Evolutionary conservation across 1,139 yeast genomes (phyloP), one percentile per base, ranked within the genome.

Genomic region (Fermentozyma sake): DNA sequence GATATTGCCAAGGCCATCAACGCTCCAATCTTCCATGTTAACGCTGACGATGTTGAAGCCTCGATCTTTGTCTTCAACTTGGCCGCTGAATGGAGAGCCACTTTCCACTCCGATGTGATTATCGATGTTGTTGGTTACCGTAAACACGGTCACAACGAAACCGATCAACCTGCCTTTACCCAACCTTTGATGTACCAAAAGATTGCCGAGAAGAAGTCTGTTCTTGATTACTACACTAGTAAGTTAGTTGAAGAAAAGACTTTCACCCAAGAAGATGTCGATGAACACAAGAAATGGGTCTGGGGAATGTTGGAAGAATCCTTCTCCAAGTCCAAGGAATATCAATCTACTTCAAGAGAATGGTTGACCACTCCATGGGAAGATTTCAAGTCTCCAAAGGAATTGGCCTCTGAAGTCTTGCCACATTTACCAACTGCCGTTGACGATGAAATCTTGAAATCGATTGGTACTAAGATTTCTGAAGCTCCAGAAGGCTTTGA

Each of bases 311-410:
- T 91, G 51, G 97, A 93, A 66, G 94, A 85, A 48, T 81, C 95
- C 14, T 89, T 87, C 66, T 56, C 64, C 39, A 83, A 84, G 62
- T 78, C 94, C 27, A 86, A 86, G 68, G 96, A 87, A 40, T 87
- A 89, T 65, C 74, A 75, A 49, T 94, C 97, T 50, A 82, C 91
- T 43, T 76, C 91, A 28, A 81, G 95, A 70, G 97, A 91, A 69
- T 91, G 98, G 99, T 76, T 91, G 51, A 84, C 98, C 29, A 85
- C 96, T 30, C 94, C 97, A 41, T 91, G 99, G 99, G 96, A 89
- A 63, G 95, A 87, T 45, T 93, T 93, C 71, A 93, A 93, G 72
- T 85, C 96, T 37, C 96, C 97, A 57, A 87, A 80, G 62, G 97
- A 89, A 65, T 76, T 93, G 52, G 96, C 96, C 27, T 84, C 94